Evolutionary conservation across 2,329 filamentous ascomycete genomes (phyloP), one percentile per base, ranked within the genome.

Genomic region (Fragosphaeria purpurea): DNA sequence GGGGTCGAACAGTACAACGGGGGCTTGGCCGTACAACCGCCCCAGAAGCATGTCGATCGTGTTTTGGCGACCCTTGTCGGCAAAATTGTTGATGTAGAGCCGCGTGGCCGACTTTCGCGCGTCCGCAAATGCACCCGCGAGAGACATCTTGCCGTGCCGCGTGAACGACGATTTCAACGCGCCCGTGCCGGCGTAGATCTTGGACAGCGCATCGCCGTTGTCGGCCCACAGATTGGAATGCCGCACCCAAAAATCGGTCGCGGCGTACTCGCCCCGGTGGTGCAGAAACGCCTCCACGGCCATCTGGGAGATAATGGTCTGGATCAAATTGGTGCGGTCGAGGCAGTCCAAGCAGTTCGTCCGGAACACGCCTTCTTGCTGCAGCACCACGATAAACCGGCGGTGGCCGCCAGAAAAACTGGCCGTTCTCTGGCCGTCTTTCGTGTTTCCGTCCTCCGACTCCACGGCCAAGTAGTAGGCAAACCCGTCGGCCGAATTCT

Each of bases 331-430:
- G 7, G 93, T 98, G 52, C 93, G 82, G 65, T 98, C 93, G 42
- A 98, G 72, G 63, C 93, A 98, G 65, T 98, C 93, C 32, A 98
- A 74, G 64, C 93, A 98, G 61, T 98, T 98, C 4, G 90, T 95
- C 55, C 91, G 79, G 65, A 97, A 97, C 6, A 95, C 80, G n/a
- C 93, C 91, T 63, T 95, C 88, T 67, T 98, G 93, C 63, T 95
- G 88, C 47, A 96, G 70, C 30, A 95, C 79, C 2, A 88, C 81
- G 7, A 86, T 77, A 70, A 72, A 72, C 30, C 76, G 71, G 6
- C 61, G 60, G 32, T 68, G 61, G 10, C 60, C 58, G 31, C 56
- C 56, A 7, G 46, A 12, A n/a, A 33, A 39, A n/a, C 35, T 35
- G 7, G 30, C 35, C 22, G 22, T 22, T 3, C 22, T 22, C 22